Evolutionary conservation across 2,329 filamentous ascomycete genomes (phyloP), one percentile per base, ranked within the genome.

Genomic region (Cytospora chrysosperma): DNA sequence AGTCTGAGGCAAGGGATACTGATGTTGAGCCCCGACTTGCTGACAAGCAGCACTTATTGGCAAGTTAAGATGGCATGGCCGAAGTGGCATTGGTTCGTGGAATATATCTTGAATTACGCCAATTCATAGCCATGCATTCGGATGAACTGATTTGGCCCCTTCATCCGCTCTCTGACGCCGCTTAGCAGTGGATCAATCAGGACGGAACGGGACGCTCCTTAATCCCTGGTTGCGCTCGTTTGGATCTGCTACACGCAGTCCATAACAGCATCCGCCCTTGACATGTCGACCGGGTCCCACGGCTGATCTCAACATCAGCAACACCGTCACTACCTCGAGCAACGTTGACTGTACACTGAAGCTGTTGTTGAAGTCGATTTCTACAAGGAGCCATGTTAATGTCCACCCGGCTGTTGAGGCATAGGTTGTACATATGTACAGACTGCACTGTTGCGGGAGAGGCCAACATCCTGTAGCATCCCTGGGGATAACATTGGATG

Each of bases 371-470:
- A 65, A 24, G 72, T 75, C 63, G 57, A 47, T 32, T 58, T 59
- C 10, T 62, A 61, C 47, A 65, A 61, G 72, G 78, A 27, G 76
- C 75, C 37, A 66, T 79, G 59, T 78, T 77, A 21, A 8, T 34
- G 32, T 34, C 8, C 7, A 10, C 32, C 32, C 13, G 32, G 13
- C 3, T 3, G 13, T 10, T n/a, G 37, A 43, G 37, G 37, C 19
- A 43, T 43, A 6, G 37, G 17, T n/a, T 19, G 2, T n/a, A n/a
- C n/a, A n/a, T 43, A 19, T n/a, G 37, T 43, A 19, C 37, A 43
- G 37, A 43, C 19, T n/a, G 37, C 4, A n/a, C 37, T 40, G 15
- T 40, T 8, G 17, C 19, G 5, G 13, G 15, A 4, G 8, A 40
- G 37, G 37, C 37, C 37, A 12, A 43, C 17, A 21, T 10, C 40